Conservation (phyloP, 78 protist species). For the Dictyostelium brefeldianum region DNA sequence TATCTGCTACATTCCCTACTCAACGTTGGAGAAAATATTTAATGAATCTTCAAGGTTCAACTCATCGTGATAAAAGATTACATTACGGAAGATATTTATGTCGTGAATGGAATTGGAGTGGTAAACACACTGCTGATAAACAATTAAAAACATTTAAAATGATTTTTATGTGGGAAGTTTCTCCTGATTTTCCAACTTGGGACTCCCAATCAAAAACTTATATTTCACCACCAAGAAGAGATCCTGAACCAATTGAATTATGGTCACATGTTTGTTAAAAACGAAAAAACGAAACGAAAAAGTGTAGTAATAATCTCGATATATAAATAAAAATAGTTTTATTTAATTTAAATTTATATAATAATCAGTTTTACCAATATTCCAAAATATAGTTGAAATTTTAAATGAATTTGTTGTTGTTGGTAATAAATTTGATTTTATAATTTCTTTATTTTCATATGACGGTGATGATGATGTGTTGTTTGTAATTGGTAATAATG, state of each 20-base stretch:
- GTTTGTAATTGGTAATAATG: background rate
- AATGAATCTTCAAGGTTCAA: constrained; percentile 43
- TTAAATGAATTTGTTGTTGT: background rate
- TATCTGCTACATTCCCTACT: constrained; percentile 56
- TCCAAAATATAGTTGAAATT: constrained; percentile 54
- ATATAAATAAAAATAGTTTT: background rate
- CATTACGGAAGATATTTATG: constrained; percentile 65
- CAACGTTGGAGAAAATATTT: constrained; percentile 76
- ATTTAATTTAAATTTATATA: background rate
- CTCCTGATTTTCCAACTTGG: constrained; percentile 51
- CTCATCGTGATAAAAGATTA: constrained; percentile 22
- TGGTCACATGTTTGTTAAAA: constrained; percentile 64
- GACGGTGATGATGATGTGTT: background rate
- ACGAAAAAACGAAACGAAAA: no score
- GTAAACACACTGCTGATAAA: constrained; percentile 1
- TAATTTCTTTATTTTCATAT: constrained; percentile 21
- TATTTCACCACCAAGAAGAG: no score
- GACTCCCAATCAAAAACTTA: background rate
- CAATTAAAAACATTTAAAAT: constrained; percentile 51
- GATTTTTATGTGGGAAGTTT: constrained; percentile 29
- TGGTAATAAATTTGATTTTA: background rate
- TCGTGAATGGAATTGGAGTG: constrained; percentile 78
- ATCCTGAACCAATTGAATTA: constrained; percentile 31
- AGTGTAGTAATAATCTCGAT: no score
- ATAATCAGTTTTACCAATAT: constrained; percentile 40